Conservation (phyloP, 768 basidiomycete species). For the Leccinum pellstonianum region DNA sequence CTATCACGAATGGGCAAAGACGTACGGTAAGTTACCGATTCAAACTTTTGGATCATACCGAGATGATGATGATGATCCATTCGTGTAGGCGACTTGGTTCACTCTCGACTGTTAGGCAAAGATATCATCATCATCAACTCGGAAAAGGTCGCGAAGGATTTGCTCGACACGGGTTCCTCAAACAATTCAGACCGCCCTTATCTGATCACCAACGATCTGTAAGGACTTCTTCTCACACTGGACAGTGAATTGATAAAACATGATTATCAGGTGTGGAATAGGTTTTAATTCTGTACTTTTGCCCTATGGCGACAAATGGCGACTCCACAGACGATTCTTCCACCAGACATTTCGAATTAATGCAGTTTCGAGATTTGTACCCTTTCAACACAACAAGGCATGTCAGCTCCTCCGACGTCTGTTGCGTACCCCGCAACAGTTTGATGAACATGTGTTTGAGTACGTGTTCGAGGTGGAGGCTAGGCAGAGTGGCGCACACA, state of each 20-base stretch:
- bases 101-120: not conserved
- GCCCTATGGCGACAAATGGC: not conserved
- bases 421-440: not conserved
- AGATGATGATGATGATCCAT: not conserved
- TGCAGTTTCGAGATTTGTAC: not conserved
- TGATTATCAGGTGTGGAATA: not conserved
- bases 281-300: not conserved
- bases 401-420: not conserved
- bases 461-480: not conserved
- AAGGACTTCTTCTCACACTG: not conserved
- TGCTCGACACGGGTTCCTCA: not conserved
- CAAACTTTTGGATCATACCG: not conserved
- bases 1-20: not conserved
- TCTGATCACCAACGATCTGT: not conserved
- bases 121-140: not conserved
- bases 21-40: not conserved
- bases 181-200: not conserved
- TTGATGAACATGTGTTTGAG: not conserved
- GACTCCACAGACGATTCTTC: not conserved
- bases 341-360: not conserved
- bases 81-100: not conserved
- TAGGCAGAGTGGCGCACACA: too few species aligned
- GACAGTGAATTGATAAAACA: not conserved
- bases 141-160: not conserved
- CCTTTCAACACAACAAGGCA: not conserved